Conservation (phyloP, 208 protist species). For the Trypanosoma brucei region DNA sequence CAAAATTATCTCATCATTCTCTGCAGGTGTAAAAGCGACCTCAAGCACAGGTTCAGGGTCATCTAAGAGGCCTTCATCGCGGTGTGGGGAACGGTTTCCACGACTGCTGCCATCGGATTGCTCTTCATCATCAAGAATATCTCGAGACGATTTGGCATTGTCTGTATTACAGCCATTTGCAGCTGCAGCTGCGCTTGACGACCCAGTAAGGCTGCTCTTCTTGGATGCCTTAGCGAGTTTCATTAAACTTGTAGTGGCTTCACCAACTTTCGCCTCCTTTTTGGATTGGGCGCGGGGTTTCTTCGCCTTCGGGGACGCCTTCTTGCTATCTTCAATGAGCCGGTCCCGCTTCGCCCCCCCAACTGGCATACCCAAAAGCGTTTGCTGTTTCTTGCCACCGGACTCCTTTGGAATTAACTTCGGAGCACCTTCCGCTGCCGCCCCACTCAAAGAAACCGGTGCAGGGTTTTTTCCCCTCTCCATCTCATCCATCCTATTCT, state of each 20-base stretch:
- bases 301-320: slow-evolving; percentile 15
- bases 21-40: slow-evolving; percentile 28
- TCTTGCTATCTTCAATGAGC: not conserved
- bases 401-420: not conserved
- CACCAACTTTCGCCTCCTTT: slow-evolving; percentile 25
- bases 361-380: slow-evolving; percentile 38
- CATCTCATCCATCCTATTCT: not conserved
- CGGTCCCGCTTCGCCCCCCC: slow-evolving; percentile 19
- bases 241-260: slow-evolving; percentile 44
- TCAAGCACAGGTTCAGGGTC: slow-evolving; percentile 32
- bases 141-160: not conserved
- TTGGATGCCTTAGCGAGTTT: slow-evolving; percentile 69
- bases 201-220: slow-evolving; percentile 17
- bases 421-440: not conserved
- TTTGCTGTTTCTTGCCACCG: slow-evolving; percentile 18
- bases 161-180: not conserved
- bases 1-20: slow-evolving; percentile 79
- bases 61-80: slow-evolving; percentile 14
- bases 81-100: not conserved
- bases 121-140: not conserved
- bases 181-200: slow-evolving; percentile 8
- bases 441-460: not conserved
- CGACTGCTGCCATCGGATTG: not conserved
- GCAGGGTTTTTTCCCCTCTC: not conserved
- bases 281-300: slow-evolving; percentile 11